A percentile compares a stretch with the other conserved stretches of the same genome.
Evolutionary conservation across 225 moss, liverwort and hornwort genomes (phyloP).

Genomic region (Asterella californica): DNA sequence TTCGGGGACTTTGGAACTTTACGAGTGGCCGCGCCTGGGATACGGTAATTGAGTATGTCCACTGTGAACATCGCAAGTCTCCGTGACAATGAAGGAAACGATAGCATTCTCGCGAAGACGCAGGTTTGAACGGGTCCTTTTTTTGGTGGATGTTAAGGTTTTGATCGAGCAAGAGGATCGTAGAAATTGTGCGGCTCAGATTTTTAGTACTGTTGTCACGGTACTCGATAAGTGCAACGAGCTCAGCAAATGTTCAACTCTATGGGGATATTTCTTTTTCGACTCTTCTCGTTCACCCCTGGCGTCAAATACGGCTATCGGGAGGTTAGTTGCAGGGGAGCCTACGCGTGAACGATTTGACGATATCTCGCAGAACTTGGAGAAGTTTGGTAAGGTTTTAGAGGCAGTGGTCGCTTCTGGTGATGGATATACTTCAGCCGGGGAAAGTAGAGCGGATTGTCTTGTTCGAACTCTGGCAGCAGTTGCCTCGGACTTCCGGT

Average conservation of each 20-base stretch:
- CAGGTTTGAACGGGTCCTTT: conserved; percentile 62
- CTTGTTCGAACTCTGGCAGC: conserved; percentile 52
- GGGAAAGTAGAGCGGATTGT: conserved; percentile 44
- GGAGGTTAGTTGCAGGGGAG: conserved; percentile 25
- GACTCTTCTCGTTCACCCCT: conserved; percentile 58
- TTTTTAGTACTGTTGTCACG: conserved; percentile 54
- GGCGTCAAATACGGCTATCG: conserved; percentile 49
- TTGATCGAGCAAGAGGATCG: conserved; percentile 47
- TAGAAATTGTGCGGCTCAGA: conserved; percentile 45
- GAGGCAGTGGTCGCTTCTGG: conserved; percentile 29
- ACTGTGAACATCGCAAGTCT: background rate
- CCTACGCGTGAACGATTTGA: conserved; percentile 43
- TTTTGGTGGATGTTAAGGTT: conserved; percentile 65
- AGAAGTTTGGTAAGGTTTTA: conserved; percentile 51
- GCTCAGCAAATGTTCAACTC: conserved; percentile 41
- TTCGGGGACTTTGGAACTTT: background rate
- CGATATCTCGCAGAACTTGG: conserved; percentile 41
- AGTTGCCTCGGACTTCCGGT: conserved; percentile 51
- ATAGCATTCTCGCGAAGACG: conserved; percentile 37
- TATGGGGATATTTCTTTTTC: conserved; percentile 70
- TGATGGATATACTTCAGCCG: conserved; percentile 17
- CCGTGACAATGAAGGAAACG: conserved; percentile 55
- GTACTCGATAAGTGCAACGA: conserved; percentile 55
- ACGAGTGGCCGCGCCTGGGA: background rate
- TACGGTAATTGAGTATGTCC: background rate